phyloP scores from a whole-genome alignment of 257 asterid species.

The Solanum medicagineum region DNA sequence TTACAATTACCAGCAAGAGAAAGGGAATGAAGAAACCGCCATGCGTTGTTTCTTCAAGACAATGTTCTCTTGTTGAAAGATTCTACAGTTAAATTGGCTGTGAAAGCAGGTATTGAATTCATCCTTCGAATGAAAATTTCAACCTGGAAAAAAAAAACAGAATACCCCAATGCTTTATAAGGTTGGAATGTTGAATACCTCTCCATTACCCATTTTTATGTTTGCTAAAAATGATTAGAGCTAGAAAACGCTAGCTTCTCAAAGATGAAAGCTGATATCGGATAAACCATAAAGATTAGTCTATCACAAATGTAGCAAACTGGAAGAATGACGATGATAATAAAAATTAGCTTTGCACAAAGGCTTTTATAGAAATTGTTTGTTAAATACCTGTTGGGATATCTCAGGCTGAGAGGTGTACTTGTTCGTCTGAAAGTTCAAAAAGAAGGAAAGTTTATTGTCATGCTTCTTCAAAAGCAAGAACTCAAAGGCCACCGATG shows the following conservation, averaged over 20 bases:
- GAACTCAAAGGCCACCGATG: not conserved
- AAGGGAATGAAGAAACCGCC: not conserved
- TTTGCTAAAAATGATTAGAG: not conserved
- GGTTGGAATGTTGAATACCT: not conserved
- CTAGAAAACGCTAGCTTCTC: not conserved
- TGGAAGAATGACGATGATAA: not conserved
- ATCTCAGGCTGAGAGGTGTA: constrained; percentile 68
- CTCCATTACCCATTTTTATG: not conserved
- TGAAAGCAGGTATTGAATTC: constrained; percentile 89
- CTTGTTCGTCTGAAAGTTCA: constrained; percentile 47
- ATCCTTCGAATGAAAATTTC: constrained; percentile 74
- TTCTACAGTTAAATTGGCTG: constrained; percentile 85
- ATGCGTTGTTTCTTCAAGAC: constrained; percentile 29
- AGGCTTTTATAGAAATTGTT: not conserved
- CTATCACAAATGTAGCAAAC: not conserved
- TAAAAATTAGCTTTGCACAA: not conserved
- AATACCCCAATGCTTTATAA: not conserved
- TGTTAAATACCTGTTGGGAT: constrained; percentile 62
- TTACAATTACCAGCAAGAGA: not conserved
- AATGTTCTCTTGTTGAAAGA: constrained; percentile 87
- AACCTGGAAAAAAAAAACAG: constrained; percentile 32
- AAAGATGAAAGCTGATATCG: not conserved
- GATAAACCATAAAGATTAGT: not conserved
- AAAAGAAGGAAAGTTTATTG: not conserved
- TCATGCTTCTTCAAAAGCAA: not conserved